Evolutionary conservation across 768 basidiomycete species (phyloP), one percentile per base, ranked within the genome.

Genomic region (Panus rudis): DNA sequence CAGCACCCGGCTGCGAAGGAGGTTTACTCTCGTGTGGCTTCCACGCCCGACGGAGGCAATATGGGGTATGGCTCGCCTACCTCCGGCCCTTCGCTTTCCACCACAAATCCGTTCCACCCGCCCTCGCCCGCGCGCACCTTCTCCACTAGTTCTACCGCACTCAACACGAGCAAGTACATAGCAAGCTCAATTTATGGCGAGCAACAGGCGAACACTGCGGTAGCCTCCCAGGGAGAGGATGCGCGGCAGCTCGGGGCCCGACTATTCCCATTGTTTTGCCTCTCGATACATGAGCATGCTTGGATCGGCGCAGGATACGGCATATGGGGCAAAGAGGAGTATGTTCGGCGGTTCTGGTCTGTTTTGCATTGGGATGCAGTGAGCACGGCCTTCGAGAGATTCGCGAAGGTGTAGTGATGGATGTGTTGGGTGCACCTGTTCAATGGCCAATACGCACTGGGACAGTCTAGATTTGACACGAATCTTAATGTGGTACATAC

Each of bases 251-350:
- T n/a, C n/a, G n/a, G n/a, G n/a, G n/a, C n/a, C n/a, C n/a, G n/a
- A 12, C 62, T 93, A 30, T 79, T 70, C 57, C 91, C 91, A 17
- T 59, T 93, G 42, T 80, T 90, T 60, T 87, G 84, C 49, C 57
- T 92, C 39, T 79, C 81, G 32, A 76, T 88, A 4, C 76, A 91
- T 52, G 89, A 92, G 61, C 91, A 90, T 52, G 82, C 84, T 21
- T 94, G 90, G 88, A 70, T 94, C 56, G 70, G 71, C 38, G 81
- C 84, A 17, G 87, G 85, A 28, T 91, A 84, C 51, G 91, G 91
- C 4, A 76, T 94, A 4, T 92, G 88, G 87, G 91, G 92, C 20
- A 87, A 89, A 63, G 89, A 93, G 59, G 74, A 74, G 52, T 94
- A 90, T 73, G 58, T 93, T 57, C 76, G 72, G 53, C 73, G 81